Evolutionary conservation across 176 grass and related monocot genomes (phyloP).

Genomic region (bread wheat (Triticum aestivum)): IWGSC_CS_RefSeq_v2.1 NC_057812.1:705831642-705832141

Average conservation of each 20-base stretch:
- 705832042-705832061: constrained; percentile 1
- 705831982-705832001: constrained; percentile 22
- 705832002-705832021: constrained; percentile 14
- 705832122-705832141: not conserved
- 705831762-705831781: not conserved
- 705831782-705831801: not conserved
- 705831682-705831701: not conserved
- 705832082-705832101: not conserved
- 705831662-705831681: not conserved
- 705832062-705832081: constrained; percentile 26
- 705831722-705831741: constrained; percentile 10
- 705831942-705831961: constrained; percentile 5
- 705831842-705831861: not conserved
- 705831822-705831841: constrained; percentile 2
- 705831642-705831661: not conserved
- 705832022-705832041: constrained; percentile 13
- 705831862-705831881: not conserved
- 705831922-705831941: constrained; percentile 4
- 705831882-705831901: constrained; percentile 18
- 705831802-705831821: not conserved
- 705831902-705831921: not conserved
- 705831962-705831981: constrained; percentile 11
- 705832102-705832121: not conserved
- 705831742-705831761: constrained; percentile 8
- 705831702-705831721: constrained; percentile 1